A percentile compares a stretch with the other conserved stretches of the same genome.
These are phyloP conservation scores for Citrullus amarus DNA, from an alignment of 306 rosid species.

Conservation along the genomic window DNA sequence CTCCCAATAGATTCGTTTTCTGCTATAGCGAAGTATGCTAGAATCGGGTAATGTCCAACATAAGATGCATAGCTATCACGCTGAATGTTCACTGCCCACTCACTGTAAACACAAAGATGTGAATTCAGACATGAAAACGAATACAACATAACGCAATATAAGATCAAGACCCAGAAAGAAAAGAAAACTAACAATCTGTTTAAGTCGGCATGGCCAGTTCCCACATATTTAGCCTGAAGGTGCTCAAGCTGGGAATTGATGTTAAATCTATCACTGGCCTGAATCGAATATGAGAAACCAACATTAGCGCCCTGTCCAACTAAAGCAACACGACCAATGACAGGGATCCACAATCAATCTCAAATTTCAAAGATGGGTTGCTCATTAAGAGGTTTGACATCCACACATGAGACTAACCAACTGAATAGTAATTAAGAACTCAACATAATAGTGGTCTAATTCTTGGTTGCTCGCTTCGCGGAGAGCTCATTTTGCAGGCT, in stretches of 20 bases:
- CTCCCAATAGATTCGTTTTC: conserved; percentile 95
- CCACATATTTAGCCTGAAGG: conserved; percentile 91
- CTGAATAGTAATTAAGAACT: background rate
- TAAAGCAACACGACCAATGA: background rate
- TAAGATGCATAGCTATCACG: conserved; percentile 97
- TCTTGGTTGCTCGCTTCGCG: background rate
- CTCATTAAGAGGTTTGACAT: background rate
- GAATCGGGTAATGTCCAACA: conserved; percentile 75
- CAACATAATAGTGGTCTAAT: background rate
- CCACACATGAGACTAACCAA: background rate
- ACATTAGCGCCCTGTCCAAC: background rate
- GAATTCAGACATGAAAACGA: background rate
- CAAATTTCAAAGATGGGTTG: background rate
- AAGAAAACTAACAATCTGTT: conserved; percentile 58
- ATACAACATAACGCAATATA: background rate
- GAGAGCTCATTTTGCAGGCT: background rate
- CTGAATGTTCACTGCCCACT: conserved; percentile 96
- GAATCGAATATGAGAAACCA: conserved; percentile 6
- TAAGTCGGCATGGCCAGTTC: conserved; percentile 90
- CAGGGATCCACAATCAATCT: background rate
- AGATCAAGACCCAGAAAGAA: background rate
- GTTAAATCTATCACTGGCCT: conserved; percentile 98
- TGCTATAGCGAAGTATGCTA: conserved; percentile 73
- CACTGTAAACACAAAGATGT: conserved; percentile 23
- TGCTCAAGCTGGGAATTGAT: conserved; percentile 95